Conservation (phyloP, 2,329 filamentous ascomycete genomes). For the Fusarium multiceps region DNA sequence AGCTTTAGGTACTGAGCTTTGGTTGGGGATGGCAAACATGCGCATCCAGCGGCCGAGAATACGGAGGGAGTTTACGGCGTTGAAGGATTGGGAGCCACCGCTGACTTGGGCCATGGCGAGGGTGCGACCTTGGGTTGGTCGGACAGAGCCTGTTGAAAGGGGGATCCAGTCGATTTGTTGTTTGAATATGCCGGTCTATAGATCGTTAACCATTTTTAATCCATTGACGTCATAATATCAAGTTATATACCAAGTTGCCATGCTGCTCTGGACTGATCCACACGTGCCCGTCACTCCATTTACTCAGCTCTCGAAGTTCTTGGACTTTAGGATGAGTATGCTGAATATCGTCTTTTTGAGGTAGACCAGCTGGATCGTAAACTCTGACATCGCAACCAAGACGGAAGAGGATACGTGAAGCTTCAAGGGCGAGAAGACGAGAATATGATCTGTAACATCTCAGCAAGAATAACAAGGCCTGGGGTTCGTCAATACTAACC, state of each 20-base stretch:
- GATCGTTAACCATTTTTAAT: too few relatives aligned
- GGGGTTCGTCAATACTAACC: not conserved
- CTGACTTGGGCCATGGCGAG: slow-evolving; percentile 3
- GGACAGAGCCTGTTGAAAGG: not conserved
- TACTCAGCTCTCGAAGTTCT: not conserved
- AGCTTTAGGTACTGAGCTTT: slow-evolving; percentile 1
- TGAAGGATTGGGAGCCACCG: not conserved
- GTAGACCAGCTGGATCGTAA: not conserved
- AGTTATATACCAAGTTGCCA: not conserved
- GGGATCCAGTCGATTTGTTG: slow-evolving; percentile 13
- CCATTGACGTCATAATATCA: too few relatives aligned
- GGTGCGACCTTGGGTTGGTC: not conserved
- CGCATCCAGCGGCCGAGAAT: not conserved
- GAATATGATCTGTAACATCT: not conserved
- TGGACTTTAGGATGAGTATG: not conserved
- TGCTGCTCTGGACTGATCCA: slow-evolving; percentile 5
- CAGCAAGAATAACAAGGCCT: too few relatives aligned
- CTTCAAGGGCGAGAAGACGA: not conserved
- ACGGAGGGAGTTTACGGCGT: rapidly evolving
- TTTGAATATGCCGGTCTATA: slow-evolving; percentile 12
- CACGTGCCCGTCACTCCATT: not conserved
- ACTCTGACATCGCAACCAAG: not conserved
- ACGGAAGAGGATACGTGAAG: not conserved
- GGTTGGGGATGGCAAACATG: slow-evolving; percentile 5
- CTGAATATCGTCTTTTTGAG: slow-evolving; percentile 1